Evolutionary conservation across 139 green algal genomes (phyloP), one percentile per base, ranked within the genome.

Genomic region (Tetraselmis chui): DNA sequence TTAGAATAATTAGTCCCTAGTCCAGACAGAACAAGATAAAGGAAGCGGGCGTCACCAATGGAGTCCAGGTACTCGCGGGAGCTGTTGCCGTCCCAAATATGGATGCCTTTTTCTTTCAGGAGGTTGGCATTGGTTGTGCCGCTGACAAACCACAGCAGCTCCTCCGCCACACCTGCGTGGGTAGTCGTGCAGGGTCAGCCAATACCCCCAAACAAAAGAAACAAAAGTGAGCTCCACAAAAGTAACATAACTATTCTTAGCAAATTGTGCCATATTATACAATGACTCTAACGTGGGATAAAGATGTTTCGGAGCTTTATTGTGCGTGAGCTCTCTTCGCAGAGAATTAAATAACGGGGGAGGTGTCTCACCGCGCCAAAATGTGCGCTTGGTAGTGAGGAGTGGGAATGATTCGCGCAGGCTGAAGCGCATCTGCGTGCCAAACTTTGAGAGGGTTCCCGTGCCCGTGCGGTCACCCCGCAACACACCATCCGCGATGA

Each of bases 51-150:
- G 11, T 67, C 45, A 67, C 91, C 92, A 30, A 93, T 85, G 26
- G 82, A 88, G 83, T 94, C 91, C 28, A 96, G 84, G 85, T 92
- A 95, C 77, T 90, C 88, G 1, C 90, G 76, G 75, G 82, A 93
- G 59, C 88, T 92, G 90, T 99, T 99, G 84, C 96, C 94, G 81
- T 99, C 97, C 97, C 97, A 99, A 80, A 99, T 99, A 85, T 94
- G 88, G 29, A 99, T 87, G 78, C 89, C 92, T 84, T 94, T 96
- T 75, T 95, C 91, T n/a, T 88, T 82, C 79, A 99, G 89, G 78
- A 85, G 11, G 75, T 89, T 91, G 0, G 94, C 94, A 86, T 97
- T 94, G 29, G 97, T 99, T 78, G 30, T 84, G 45, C 97, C 97
- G 23, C 79, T 85, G 24, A 99, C 90, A 88, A 99, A 99, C 96